Evolutionary conservation across 2,329 filamentous ascomycete genomes (phyloP), one percentile per base, ranked within the genome.

Genomic region (Verruconis gallopava): DNA sequence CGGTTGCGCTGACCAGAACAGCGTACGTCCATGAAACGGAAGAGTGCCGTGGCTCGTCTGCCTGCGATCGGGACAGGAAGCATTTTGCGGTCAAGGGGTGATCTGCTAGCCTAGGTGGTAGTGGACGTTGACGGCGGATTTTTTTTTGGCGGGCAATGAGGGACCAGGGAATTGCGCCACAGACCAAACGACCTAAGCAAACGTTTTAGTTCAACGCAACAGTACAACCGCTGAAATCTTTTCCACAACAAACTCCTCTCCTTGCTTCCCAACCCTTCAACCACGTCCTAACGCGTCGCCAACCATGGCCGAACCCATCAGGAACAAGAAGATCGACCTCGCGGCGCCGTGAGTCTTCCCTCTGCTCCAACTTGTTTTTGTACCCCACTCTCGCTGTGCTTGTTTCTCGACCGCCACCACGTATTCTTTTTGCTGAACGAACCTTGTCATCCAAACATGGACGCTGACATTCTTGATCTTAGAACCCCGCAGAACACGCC

Each of bases 401-500:
- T 9, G 9, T 36, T n/a, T n/a, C n/a, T n/a, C n/a, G n/a, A 11
- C 25, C 11, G 11, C 25, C 25, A 11, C 25, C 11, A 11, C 25
- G 13, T 11, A 30, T 13, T 30, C 25, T 11, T 13, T 30, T 30
- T 30, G 25, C 25, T 30, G 13, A n/a, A n/a, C n/a, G n/a, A n/a
- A n/a, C n/a, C n/a, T n/a, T n/a, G n/a, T n/a, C n/a, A 57, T 55
- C 51, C 51, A 53, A 30, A 9, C 34, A 36, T 9, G 9, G 9
- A 36, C 34, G 6, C 34, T 36, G 14, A 11, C 25, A 30, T 9
- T 33, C 6, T 30, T 9, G 25, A 30, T n/a, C 18, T 59, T 64
- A 96, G 91, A 57, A 98, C 91, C 59, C 91, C 91, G 58, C 91
- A 98, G 69, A 98, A 98, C 72, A 98, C 91, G 44, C 91, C 91